Evolutionary conservation across 1,284 basidiomycete species (phyloP).

Genomic region (Naganishia sp.): DNA sequence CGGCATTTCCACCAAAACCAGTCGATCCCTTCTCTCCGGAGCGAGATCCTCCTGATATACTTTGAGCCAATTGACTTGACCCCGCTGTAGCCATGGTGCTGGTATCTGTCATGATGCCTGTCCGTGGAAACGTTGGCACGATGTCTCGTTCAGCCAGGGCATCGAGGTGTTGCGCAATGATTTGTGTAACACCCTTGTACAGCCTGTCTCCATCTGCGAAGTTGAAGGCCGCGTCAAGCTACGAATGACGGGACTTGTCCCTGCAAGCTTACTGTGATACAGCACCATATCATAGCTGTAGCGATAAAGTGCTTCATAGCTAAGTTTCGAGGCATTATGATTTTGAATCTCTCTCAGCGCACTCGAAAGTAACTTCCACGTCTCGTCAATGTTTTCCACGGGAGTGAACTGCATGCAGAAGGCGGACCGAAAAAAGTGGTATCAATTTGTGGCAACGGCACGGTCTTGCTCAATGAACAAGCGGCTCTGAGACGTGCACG

Average conservation of each 20-base stretch:
- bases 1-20: slow-evolving; percentile 57
- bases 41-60: slow-evolving; percentile 34
- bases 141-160: slow-evolving; percentile 74
- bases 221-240: neutral
- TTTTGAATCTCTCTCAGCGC: slow-evolving; percentile 96
- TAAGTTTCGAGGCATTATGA: slow-evolving; percentile 87
- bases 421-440: too few relatives aligned
- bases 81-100: neutral
- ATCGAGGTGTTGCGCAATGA: slow-evolving; percentile 82
- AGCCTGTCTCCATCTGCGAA: slow-evolving; percentile 68
- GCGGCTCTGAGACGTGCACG: neutral
- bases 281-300: slow-evolving; percentile 94
- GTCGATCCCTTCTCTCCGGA: slow-evolving; percentile 31
- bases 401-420: slow-evolving; percentile 35
- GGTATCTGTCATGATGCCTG: slow-evolving; percentile 43
- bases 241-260: neutral
- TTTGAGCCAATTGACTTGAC: neutral
- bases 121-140: slow-evolving; percentile 75
- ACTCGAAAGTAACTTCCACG: slow-evolving; percentile 49
- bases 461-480: too few relatives aligned
- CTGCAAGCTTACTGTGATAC: slow-evolving; percentile 61
- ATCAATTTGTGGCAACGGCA: too few relatives aligned
- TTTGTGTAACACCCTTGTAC: slow-evolving; percentile 79
- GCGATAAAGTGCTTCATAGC: slow-evolving; percentile 95
- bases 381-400: slow-evolving; percentile 45